Percentiles rank a stretch among this genome's conserved stretches.
phyloP scores from a whole-genome alignment of 2,329 filamentous ascomycete genomes.

The Colletotrichum cordylinicola region DNA sequence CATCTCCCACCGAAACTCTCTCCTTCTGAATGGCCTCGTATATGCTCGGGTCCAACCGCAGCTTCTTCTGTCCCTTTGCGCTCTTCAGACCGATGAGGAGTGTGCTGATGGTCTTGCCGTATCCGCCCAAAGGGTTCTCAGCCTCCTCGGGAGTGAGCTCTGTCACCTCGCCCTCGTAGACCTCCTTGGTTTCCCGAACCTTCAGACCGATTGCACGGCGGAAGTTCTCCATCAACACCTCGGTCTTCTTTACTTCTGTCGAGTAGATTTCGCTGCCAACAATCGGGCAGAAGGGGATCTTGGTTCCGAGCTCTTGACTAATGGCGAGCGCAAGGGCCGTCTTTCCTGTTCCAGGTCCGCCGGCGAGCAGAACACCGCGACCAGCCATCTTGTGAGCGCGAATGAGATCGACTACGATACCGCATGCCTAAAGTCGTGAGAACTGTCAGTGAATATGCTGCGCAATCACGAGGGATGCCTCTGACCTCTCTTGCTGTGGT shows the following conservation, averaged over 20 bases:
- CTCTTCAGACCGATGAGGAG: conserved; percentile 94
- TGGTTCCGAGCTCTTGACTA: conserved; percentile 95
- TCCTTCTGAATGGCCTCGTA: conserved; percentile 99
- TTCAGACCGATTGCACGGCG: conserved; percentile 93
- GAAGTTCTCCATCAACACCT: conserved; percentile 99
- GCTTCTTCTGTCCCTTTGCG: conserved; percentile 95
- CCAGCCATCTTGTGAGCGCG: conserved; percentile 98
- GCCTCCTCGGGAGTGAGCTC: conserved; percentile 97
- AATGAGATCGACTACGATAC: conserved; percentile 95
- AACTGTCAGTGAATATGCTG: neutral
- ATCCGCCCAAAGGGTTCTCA: conserved; percentile 95
- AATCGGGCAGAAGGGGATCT: conserved; percentile 98
- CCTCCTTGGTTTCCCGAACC: conserved; percentile 98
- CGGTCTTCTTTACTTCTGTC: conserved; percentile 98
- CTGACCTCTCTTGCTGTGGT: conserved; percentile 83
- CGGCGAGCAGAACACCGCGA: conserved; percentile 88
- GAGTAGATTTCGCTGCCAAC: conserved; percentile 98
- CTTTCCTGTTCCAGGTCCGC: conserved; percentile 95
- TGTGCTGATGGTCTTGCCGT: conserved; percentile 97
- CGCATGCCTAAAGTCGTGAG: conserved; percentile 74
- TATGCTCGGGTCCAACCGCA: conserved; percentile 95
- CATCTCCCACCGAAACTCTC: conserved; percentile 92
- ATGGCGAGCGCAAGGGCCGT: conserved; percentile 94
- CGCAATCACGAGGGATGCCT: neutral
- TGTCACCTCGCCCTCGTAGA: conserved; percentile 98